phyloP scores from a whole-genome alignment of 352 stramenopile genomes.

The Globisporangium cystogenes region DNA sequence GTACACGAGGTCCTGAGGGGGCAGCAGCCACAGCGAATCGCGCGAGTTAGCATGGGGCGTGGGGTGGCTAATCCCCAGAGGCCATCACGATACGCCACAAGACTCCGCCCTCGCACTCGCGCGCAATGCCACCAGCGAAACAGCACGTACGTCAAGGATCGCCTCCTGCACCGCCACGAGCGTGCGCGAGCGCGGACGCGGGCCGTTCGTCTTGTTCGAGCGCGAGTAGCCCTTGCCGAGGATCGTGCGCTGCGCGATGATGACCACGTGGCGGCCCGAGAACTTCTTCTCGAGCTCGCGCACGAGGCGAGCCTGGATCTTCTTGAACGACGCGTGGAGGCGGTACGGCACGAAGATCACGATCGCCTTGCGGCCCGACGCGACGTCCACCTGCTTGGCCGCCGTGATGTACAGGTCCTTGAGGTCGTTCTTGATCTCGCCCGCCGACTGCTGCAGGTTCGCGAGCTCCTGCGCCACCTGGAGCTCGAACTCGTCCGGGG shows the following conservation, averaged over 20 bases:
- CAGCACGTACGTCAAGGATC: constrained; percentile 94
- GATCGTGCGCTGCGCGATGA: constrained; percentile 99
- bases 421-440: constrained; percentile 97
- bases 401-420: constrained; percentile 98
- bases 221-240: constrained; percentile 96
- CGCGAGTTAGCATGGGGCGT: constrained; percentile 80
- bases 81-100: constrained; percentile 78
- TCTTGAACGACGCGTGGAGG: constrained; percentile 97
- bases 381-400: constrained; percentile 98
- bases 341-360: constrained; percentile 99
- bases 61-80: constrained; percentile 87
- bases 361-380: constrained; percentile 95
- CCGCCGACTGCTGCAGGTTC: constrained; percentile 90
- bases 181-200: constrained; percentile 95
- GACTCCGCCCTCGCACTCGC: constrained; percentile 2
- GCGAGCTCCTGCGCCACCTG: constrained; percentile 85
- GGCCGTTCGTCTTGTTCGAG: constrained; percentile 92
- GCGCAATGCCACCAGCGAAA: not conserved
- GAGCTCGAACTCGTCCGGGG: constrained; percentile 85
- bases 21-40: constrained; percentile 11
- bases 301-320: constrained; percentile 98
- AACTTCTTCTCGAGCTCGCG: constrained; percentile 99
- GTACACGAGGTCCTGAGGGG: constrained; percentile 95
- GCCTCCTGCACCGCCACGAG: constrained; percentile 98
- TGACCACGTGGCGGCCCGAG: constrained; percentile 96